Conservation (phyloP, 257 asterid genomes). For the Mitragyna speciosa region DNA sequence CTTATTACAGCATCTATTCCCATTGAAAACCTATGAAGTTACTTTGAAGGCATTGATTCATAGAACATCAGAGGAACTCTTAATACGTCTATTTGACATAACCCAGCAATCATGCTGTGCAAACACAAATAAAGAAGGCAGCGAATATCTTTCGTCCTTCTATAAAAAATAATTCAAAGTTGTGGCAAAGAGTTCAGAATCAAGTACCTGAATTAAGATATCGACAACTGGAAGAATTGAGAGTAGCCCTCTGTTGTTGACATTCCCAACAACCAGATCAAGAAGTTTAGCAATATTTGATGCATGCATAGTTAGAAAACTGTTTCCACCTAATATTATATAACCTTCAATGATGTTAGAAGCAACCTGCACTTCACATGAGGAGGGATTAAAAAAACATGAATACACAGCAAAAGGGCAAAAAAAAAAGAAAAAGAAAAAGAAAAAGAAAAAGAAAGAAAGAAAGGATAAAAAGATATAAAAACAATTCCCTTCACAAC, state of each 20-base stretch:
- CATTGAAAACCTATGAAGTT: neutral
- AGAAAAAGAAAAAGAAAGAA: too few species aligned
- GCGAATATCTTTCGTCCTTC: neutral
- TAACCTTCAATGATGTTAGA: conserved; percentile 85
- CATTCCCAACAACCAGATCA: conserved; percentile 85
- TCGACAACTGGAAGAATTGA: conserved; percentile 86
- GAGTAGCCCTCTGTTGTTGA: conserved; percentile 80
- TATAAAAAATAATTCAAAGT: neutral
- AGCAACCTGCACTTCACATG: conserved; percentile 59
- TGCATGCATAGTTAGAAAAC: conserved; percentile 78
- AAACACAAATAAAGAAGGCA: neutral
- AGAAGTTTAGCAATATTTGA: conserved; percentile 73
- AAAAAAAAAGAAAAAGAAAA: too few species aligned
- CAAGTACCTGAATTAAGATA: conserved; percentile 82
- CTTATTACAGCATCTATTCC: neutral
- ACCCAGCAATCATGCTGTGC: neutral
- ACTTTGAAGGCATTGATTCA: neutral
- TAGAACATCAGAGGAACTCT: neutral
- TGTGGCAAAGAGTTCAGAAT: neutral
- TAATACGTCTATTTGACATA: neutral
- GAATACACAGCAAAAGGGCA: conserved; percentile 13
- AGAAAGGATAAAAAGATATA: too few species aligned
- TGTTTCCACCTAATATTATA: conserved; percentile 78
- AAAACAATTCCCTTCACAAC: conserved; percentile 31
- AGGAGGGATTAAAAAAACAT: conserved; percentile 16